Conservation (phyloP, 129 eudicot genomes). For the Pseudognaphalium luteoalbum region DNA sequence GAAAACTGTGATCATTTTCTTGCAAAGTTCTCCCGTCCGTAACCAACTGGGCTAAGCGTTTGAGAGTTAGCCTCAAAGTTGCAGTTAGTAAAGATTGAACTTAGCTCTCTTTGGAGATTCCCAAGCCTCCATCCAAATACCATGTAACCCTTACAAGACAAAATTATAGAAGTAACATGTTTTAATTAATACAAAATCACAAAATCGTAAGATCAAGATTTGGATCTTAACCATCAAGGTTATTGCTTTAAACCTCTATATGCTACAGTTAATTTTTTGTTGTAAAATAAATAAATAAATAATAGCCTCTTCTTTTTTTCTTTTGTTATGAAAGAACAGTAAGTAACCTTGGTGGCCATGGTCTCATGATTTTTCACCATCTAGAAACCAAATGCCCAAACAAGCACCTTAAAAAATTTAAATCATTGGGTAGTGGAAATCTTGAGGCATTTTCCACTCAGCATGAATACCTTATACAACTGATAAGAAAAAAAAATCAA, state of each 20-base stretch:
- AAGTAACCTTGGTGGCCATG: conserved; percentile 19
- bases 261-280: not conserved
- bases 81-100: too few species aligned
- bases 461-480: conserved; percentile 21
- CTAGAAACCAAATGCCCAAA: conserved; percentile 30
- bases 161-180: too few species aligned
- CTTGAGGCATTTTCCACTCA: conserved; percentile 40
- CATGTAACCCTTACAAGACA: not conserved
- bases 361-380: conserved; percentile 20
- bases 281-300: not conserved
- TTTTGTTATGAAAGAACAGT: not conserved
- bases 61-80: too few species aligned
- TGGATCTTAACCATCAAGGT: not conserved
- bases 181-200: too few species aligned
- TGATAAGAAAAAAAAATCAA: conserved; percentile 3
- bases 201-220: too few species aligned
- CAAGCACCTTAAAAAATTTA: conserved; percentile 24
- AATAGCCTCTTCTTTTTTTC: too few species aligned
- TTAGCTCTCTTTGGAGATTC: too few species aligned
- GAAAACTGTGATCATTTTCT: too few species aligned
- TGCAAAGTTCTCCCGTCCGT: too few species aligned
- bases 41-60: too few species aligned
- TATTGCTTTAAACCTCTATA: not conserved
- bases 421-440: conserved; percentile 42
- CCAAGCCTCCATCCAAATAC: not conserved